Evolutionary conservation across 176 grass and related monocot species (phyloP), one percentile per base, ranked within the genome.

Genomic region (Cenchrus purpureus): DNA sequence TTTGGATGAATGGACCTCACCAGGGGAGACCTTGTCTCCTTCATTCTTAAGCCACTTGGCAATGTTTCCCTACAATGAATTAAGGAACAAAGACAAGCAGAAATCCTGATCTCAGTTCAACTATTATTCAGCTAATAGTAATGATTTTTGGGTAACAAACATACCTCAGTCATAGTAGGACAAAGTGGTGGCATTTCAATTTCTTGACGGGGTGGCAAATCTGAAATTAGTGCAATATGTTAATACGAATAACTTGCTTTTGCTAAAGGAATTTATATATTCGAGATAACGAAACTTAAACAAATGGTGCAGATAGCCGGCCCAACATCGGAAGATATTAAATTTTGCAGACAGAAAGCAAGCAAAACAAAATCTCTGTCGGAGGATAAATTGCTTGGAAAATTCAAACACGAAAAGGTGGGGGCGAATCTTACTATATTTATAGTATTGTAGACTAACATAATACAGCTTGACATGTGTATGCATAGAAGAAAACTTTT

Each of bases 151-250:
- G 37, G 48, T 68, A 22, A 67, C 71, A 74, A 69, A 85, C 81
- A 71, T 84, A 98, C 96, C 91, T 98, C 96, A 76, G 93, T 95
- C 96, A 98, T 98, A 62, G 96, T 98, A 44, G 93, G 96, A n/a
- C 91, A 98, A 82, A 98, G 96, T 0, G 93, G 95, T 19, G 96
- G 96, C 96, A 98, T 98, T 69, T 93, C 96, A 19, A 98, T 84
- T 79, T 87, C 79, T 69, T 92, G 86, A 92, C 95, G 91, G 59
- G 93, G 86, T 28, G 96, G 96, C 44, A 98, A 65, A 56, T 95
- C 96, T 98, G 86, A 37, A 87, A 89, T n/a, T 74, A 68, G 50
- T 7, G 51, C 31, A 70, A 15, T 58, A 77, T 59, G 17, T 91
- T 79, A 89, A 49, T 51, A 82, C 10, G 65, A 40, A 28, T 72